A percentile compares a stretch with the other conserved stretches of the same genome.
These are phyloP conservation scores for Xylaria intraflava DNA, from an alignment of 495 filamentous ascomycete genomes.

Conservation along the genomic window DNA sequence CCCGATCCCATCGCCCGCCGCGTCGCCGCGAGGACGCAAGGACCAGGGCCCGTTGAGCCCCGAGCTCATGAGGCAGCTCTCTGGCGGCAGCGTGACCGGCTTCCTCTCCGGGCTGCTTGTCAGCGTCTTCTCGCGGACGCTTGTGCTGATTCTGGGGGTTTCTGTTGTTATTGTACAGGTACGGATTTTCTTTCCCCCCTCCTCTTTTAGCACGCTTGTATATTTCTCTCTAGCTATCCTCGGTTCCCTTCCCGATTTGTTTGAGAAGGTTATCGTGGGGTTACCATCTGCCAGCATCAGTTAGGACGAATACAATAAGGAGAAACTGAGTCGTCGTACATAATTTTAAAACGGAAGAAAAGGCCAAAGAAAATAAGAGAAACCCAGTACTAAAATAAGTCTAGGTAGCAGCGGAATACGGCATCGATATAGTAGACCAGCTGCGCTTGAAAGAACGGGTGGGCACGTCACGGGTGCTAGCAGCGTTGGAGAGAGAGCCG, in stretches of 20 bases:
- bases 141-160: conserved; percentile 68
- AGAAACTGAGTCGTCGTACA: too few relatives aligned
- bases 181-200: conserved; percentile 17
- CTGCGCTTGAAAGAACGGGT: conserved; percentile 31
- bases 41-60: conserved; percentile 38
- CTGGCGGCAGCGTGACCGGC: conserved; percentile 61
- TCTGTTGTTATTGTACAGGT: conserved; percentile 67
- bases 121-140: conserved; percentile 64
- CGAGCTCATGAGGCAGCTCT: conserved; percentile 58
- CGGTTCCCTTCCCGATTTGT: neutral
- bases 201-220: neutral
- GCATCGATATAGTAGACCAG: conserved; percentile 54
- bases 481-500: conserved; percentile 56
- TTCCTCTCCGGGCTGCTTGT: conserved; percentile 64
- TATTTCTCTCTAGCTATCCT: neutral
- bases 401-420: conserved; percentile 65
- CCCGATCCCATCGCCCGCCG: conserved; percentile 1
- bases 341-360: too few relatives aligned
- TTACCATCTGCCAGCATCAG: neutral
- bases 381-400: neutral
- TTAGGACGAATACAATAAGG: too few relatives aligned
- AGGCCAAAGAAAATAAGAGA: neutral
- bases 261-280: too few relatives aligned
- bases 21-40: conserved; percentile 7
- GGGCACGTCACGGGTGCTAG: conserved; percentile 49